These are phyloP conservation scores for Symbiotaphrina buchneri DNA, from an alignment of 495 filamentous ascomycete species.

Conservation along the genomic window DNA sequence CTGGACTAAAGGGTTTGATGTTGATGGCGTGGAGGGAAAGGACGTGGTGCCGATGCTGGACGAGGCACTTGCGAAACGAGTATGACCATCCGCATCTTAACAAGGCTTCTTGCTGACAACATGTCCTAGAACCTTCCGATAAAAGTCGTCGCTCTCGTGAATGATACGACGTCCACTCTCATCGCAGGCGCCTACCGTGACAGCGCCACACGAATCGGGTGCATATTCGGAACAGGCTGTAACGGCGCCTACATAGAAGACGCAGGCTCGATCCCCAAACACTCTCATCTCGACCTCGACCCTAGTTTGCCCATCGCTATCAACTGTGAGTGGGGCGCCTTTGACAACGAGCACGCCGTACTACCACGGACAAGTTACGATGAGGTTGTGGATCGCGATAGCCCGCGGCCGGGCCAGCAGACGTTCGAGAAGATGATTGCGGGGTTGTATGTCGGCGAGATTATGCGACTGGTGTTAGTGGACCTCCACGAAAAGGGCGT, in stretches of 20 bases:
- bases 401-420: constrained; percentile 19
- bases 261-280: constrained; percentile 75
- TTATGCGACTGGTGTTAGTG: constrained; percentile 18
- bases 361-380: constrained; percentile 64
- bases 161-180: constrained; percentile 98
- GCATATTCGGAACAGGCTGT: constrained; percentile 95
- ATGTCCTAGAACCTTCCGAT: constrained; percentile 56
- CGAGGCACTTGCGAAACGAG: constrained; percentile 52
- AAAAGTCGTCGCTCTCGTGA: constrained; percentile 81
- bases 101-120: constrained; percentile 5
- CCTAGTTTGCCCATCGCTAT: constrained; percentile 83
- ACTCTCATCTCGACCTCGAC: constrained; percentile 77
- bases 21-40: constrained; percentile 80
- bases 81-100: constrained; percentile 20
- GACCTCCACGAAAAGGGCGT: constrained; percentile 13
- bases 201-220: constrained; percentile 73
- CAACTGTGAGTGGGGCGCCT: constrained; percentile 98
- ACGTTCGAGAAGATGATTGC: constrained; percentile 27
- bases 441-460: constrained; percentile 22
- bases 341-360: constrained; percentile 89
- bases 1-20: constrained; percentile 99
- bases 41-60: constrained; percentile 96
- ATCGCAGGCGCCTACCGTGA: constrained; percentile 96
- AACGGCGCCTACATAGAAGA: constrained; percentile 98
- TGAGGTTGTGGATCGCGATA: constrained; percentile 15